Evolutionary conservation across 2,329 filamentous ascomycete species (phyloP).

Genomic region (Alternaria sp.): DNA sequence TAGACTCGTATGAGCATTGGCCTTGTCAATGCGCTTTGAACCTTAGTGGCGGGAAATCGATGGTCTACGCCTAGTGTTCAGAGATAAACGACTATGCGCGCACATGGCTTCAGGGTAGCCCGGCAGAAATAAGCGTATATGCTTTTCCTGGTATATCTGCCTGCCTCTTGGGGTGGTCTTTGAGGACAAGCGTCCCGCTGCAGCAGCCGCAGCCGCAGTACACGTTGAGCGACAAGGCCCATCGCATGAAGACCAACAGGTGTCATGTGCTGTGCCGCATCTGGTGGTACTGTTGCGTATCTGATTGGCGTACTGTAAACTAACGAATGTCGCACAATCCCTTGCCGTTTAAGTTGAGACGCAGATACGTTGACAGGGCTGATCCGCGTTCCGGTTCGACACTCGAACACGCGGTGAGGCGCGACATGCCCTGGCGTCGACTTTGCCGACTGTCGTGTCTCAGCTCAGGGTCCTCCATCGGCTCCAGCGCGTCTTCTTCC

Average conservation of each 20-base stretch:
- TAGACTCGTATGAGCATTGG: neutral
- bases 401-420: neutral
- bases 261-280: slow-evolving; percentile 5
- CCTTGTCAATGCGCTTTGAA: neutral
- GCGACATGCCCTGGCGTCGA: neutral
- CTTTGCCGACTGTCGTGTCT: neutral
- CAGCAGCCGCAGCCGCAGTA: neutral
- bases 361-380: neutral
- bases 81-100: neutral
- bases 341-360: slow-evolving; percentile 1
- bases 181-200: neutral
- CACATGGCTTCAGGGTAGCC: neutral
- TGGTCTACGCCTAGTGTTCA: neutral
- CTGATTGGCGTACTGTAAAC: slow-evolving; percentile 1
- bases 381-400: neutral
- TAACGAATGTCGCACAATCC: slow-evolving; percentile 1
- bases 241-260: slow-evolving; percentile 3
- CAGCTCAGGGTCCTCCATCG: neutral
- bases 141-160: slow-evolving; percentile 1
- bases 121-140: neutral
- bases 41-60: neutral
- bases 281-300: neutral
- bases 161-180: neutral
- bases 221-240: neutral
- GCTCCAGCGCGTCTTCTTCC: neutral